Evolutionary conservation across 176 grass and related monocot genomes (phyloP), one percentile per base, ranked within the genome.

Genomic region (Aegilops tauschii): DNA sequence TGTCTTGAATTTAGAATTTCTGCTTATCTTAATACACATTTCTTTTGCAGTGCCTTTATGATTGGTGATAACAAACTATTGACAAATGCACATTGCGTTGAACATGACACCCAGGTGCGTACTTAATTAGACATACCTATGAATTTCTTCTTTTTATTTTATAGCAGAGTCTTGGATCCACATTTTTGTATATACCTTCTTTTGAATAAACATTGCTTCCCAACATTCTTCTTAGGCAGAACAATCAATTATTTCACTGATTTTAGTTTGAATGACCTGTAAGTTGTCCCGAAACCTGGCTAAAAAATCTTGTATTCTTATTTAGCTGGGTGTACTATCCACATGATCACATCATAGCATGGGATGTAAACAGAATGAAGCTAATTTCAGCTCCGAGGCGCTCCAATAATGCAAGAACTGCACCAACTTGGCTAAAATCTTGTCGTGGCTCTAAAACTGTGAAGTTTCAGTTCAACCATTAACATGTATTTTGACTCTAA

Each of bases 1-100:
- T 30, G 11, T 66, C 14, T 27, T 80, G 65, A 66, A 78, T 82
- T 85, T 31, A 35, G 42, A 68, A 84, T 73, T 35, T 67, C 37
- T 35, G 20, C 50, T 25, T 61, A 84, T 84, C 67, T 80, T 84
- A 62, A 36, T 77, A 81, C 3, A 45, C 42, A 59, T 49, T 78
- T 44, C 13, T 86, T 83, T 82, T 79, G 83, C 88, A 96, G 97
- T 83, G 97, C 97, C 86, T 99, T 99, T 86, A 94, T 99, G 97
- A 99, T 96, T 73, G 94, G 92, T 82, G 94, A 96, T 93, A 85
- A 87, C 21, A 99, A 96, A 81, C 87, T 99, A 81, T 88, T 99
- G 85, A 99, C 97, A 40, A 99, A 99, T 90, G 97, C 97, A 27
- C 97, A 99, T 81, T 96, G 93, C 45, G 97, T 99, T 85, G 92